Conservation (phyloP, 768 basidiomycete species). For the Agrocybe pediades region DNA sequence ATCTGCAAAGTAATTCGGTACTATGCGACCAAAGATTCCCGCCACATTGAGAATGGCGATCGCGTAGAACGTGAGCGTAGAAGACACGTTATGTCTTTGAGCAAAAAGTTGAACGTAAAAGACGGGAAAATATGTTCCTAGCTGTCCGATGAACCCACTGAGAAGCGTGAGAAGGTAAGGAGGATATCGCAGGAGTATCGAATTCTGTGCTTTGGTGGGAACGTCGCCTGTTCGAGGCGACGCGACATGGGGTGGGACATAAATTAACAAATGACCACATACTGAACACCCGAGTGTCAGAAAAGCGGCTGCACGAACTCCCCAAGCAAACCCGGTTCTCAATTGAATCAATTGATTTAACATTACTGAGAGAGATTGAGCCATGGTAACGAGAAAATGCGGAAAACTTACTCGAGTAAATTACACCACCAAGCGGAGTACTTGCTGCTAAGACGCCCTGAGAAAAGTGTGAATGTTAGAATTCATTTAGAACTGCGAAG, state of each 20-base stretch:
- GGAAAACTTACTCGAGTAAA: constrained; percentile 29
- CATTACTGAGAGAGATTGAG: background rate
- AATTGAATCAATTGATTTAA: constrained; percentile 12
- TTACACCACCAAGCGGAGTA: constrained; percentile 32
- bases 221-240: too few relatives aligned
- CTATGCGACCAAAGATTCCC: constrained; percentile 31
- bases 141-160: constrained; percentile 3
- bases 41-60: constrained; percentile 35
- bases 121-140: constrained; percentile 9
- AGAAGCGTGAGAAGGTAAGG: constrained; percentile 2
- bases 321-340: constrained; percentile 9
- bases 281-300: constrained; percentile 4
- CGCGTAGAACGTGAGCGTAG: constrained; percentile 14
- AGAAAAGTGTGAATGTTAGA: background rate
- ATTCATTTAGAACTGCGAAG: background rate
- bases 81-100: background rate
- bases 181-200: background rate
- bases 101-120: constrained; percentile 12
- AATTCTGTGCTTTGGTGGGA: background rate
- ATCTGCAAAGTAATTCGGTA: constrained; percentile 31
- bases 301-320: constrained; percentile 4
- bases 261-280: constrained; percentile 1
- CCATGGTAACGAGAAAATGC: too few relatives aligned
- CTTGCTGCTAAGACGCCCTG: constrained; percentile 37
- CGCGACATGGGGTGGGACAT: background rate